Evolutionary conservation across 805 yeast genomes (phyloP), one percentile per base, ranked within the genome.

Genomic region (Candida ortonii): DNA sequence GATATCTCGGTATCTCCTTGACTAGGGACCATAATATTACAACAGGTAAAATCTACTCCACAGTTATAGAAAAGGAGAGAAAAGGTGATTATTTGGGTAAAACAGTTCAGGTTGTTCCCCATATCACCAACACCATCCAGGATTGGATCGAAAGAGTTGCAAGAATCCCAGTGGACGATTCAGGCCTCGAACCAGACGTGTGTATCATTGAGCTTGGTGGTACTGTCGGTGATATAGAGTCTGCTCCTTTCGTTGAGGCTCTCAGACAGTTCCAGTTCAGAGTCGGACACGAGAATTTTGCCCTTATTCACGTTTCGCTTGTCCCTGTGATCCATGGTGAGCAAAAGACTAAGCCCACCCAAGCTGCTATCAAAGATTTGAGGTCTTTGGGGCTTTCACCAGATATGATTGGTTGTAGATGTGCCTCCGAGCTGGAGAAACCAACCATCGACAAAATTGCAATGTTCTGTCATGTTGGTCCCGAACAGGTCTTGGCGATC

Each of bases 31-130:
- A 93, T 70, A 93, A 93, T 68, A 88, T 93, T 62, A 93, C 99
- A 48, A 93, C 99, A 15, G 99, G 99, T 62, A 93, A 93, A 61
- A 87, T 93, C 49, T 93, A 93, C 68, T 83, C 89, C 34, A 84
- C 82, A 49, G 98, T 93, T 38, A 93, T 93, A 58, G 89, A 89
- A 61, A 81, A 76, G 53, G 98, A 90, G 67, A 80, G 99, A 68
- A 85, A 78, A 43, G 99, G 99, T 57, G 97, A 90, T 63, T 93
- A 93, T 57, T 72, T 93, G 55, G 99, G 99, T 53, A 93, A 93
- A 59, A 93, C 99, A n/a, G 99, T 93, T 31, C 99, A 93, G 69
- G 95, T 93, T 50, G 99, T 93, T 51, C 99, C 99, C 26, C 99
- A 93, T 62, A 74, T 93, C 49, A 93, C 99, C 46, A 85, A 84